Evolutionary conservation across 2,329 filamentous ascomycete species (phyloP).

Genomic region (Aspergillus sp.): DNA sequence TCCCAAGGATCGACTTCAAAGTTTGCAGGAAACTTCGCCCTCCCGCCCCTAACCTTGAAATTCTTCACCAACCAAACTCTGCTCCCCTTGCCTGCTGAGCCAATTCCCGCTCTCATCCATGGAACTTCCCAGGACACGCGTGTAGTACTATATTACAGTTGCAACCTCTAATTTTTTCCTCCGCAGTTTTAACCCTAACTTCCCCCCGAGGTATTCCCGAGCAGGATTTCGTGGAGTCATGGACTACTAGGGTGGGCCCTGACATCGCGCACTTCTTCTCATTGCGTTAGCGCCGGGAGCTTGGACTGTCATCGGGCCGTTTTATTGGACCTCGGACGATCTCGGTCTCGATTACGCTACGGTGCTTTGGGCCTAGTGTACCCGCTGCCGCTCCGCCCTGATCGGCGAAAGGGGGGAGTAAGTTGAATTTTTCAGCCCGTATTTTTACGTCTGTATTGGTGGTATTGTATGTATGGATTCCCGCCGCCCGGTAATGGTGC

Average conservation of each 20-base stretch:
- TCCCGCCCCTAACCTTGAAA: neutral
- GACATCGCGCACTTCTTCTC: neutral
- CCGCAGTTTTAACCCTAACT: neutral
- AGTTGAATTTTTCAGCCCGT: neutral
- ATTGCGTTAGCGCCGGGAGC: slow-evolving; percentile 14
- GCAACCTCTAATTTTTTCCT: neutral
- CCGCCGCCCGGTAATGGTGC: too few species aligned
- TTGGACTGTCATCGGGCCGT: slow-evolving; percentile 11
- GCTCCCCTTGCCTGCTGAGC: neutral
- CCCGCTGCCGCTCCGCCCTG: neutral
- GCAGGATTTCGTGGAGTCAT: neutral
- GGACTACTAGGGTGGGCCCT: neutral
- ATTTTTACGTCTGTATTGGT: neutral
- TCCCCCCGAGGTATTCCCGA: neutral
- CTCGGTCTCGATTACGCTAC: neutral
- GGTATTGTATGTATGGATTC: neutral
- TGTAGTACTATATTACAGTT: neutral
- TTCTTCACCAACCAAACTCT: neutral
- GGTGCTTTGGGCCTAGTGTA: neutral
- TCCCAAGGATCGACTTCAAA: neutral
- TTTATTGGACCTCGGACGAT: neutral
- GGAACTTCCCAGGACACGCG: neutral
- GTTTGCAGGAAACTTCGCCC: neutral
- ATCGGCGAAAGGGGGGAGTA: neutral
- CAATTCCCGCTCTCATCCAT: neutral